Evolutionary conservation across 345 rosid species (phyloP).

Genomic region (Raphanus sativus): DNA sequence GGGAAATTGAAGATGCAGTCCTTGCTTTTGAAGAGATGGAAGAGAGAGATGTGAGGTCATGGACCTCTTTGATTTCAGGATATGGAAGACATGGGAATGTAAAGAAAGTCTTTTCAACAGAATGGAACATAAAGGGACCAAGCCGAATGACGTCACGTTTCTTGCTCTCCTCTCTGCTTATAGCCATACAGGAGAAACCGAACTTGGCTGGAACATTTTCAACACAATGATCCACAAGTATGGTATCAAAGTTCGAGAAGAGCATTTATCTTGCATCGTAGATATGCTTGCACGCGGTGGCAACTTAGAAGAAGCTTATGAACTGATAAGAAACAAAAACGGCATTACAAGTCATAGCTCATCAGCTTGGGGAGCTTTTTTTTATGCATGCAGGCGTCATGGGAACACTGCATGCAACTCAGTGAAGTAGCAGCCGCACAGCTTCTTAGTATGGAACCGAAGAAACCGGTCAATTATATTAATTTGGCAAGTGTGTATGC

Average conservation of each 20-base stretch:
- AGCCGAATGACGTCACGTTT: constrained; percentile 65
- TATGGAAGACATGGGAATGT: constrained; percentile 66
- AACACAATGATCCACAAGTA: constrained; percentile 53
- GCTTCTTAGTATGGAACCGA: constrained; percentile 53
- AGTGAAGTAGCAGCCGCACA: constrained; percentile 55
- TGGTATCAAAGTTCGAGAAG: constrained; percentile 47
- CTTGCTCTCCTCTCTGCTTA: constrained; percentile 69
- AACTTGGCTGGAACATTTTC: constrained; percentile 62
- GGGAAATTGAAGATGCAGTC: constrained; percentile 59
- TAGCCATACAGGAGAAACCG: constrained; percentile 58
- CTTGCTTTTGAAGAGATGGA: constrained; percentile 52
- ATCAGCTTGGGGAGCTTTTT: constrained; percentile 67
- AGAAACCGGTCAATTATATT: constrained; percentile 56
- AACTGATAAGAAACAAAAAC: constrained; percentile 43
- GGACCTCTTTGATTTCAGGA: constrained; percentile 72
- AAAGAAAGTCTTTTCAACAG: constrained; percentile 50
- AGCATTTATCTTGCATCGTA: constrained; percentile 67
- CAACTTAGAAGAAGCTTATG: constrained; percentile 59
- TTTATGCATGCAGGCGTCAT: constrained; percentile 60
- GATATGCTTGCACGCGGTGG: constrained; percentile 76
- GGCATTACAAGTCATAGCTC: constrained; percentile 43
- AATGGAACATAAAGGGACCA: constrained; percentile 55
- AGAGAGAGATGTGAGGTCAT: constrained; percentile 61
- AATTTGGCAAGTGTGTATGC: constrained; percentile 52
- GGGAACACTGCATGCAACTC: constrained; percentile 43